Base-by-base conservation (phyloP, 768 basidiomycete species). In the Amanita pallidorosea region DNA sequence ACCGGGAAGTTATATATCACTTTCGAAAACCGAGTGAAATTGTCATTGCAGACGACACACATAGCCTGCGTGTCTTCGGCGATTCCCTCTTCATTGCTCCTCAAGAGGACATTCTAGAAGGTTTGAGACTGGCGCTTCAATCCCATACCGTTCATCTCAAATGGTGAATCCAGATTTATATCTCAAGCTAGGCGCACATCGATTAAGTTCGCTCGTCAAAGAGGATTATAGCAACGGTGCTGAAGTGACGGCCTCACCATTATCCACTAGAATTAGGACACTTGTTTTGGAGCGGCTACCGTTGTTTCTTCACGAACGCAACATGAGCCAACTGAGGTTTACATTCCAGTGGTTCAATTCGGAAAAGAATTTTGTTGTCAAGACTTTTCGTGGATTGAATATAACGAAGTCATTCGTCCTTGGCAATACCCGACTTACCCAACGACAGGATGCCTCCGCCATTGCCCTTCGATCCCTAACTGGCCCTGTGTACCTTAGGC, bases 41-140 rank as follows among this genome's bases (percentile, higher is more conserved):
- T 7, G 77, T 89, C 23, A 77, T 96, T 43, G 86, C 88, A 3
- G 94, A 99, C 62, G 91, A 96, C 60, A 83, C 82, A 8, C 85
- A 88, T 45, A 70, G 83, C 4, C 80, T 84, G 58, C 84, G 88
- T 54, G 70, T 84, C 11, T 96, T 96, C 61, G 81, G 83, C 4
- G 81, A 83, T 41, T 74, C 75, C 2, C 69, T 95, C 13, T 88
- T 83, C 60, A 77, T 76, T 2, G 88, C 86, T 7, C 87, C 89
- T 0, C 88, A 95, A 64, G 94, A 98, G 62, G 91, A 95, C 57
- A 72, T 90, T 7, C 71, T 98, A 9, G 95, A 98, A 79, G 76
- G 83, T 88, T 55, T 12, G 55, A 20, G 31, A 42, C 2, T 27
- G 4, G 23, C 27, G 23, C 38, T 12, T 3, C 54, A 12, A 45